These are phyloP conservation scores for Zizania palustris DNA, from an alignment of 202 grass and related monocot species.

Conservation along the genomic window DNA sequence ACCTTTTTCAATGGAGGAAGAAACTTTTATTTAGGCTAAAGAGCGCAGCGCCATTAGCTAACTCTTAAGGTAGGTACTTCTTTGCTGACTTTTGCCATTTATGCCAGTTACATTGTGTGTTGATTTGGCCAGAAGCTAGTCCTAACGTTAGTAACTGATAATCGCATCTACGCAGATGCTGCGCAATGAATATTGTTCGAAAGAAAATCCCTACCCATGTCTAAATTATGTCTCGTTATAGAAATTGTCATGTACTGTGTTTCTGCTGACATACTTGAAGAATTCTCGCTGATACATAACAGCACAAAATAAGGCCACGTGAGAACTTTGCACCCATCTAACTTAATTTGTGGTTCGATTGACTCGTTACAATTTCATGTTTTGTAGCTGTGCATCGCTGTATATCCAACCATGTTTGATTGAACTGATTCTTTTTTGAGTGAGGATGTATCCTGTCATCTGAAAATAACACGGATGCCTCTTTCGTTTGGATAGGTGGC, in stretches of 20 bases:
- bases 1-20: constrained; percentile 18
- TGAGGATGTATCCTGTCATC: not conserved
- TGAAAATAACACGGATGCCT: not conserved
- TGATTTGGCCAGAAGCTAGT: constrained; percentile 1
- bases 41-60: not conserved
- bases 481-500: constrained; percentile 27
- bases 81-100: not conserved
- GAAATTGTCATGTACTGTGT: too few species aligned
- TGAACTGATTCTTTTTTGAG: not conserved
- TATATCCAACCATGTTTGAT: not conserved
- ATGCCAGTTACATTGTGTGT: not conserved
- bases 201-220: not conserved
- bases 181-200: not conserved
- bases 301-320: not conserved
- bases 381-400: not conserved
- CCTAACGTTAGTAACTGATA: not conserved
- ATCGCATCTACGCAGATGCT: not conserved
- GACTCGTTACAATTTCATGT: not conserved
- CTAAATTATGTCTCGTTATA: too few species aligned
- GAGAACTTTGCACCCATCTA: not conserved
- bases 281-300: too few species aligned
- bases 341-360: not conserved
- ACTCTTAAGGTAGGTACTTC: constrained; percentile 36
- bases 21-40: not conserved
- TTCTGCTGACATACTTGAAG: not conserved